Base-by-base conservation (phyloP, 2,329 filamentous ascomycete species). In the Grosmannia serpens region DNA sequence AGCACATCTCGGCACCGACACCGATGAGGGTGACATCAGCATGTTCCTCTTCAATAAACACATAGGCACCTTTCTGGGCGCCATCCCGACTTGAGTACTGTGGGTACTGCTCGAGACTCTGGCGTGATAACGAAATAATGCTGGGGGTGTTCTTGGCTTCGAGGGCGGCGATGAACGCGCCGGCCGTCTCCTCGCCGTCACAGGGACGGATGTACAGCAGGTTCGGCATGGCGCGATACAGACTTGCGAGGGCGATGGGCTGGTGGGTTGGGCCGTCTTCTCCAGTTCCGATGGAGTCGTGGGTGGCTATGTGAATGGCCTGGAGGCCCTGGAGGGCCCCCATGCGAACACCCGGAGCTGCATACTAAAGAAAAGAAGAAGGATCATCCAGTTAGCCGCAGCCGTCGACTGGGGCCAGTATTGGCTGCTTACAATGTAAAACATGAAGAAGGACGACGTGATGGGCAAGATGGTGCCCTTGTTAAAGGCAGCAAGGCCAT, bases 211-310 rank as follows among this genome's bases (percentile, higher is more conserved):
- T 81, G 65, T 84, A 84, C 1, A 80, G 69, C 0, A 85, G 62
- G 60, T 84, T 84, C 0, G 82, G 82, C 81, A 85, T 85, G 27
- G 81, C 77, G 5, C 83, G 77, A 66, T 81, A 85, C 2, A 85
- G 70, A 0, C 75, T 68, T 11, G 78, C 75, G 0, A 85, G 70
- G 41, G 77, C 82, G 33, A 85, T 77, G 2, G 82, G 82, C 65
- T 85, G 82, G 62, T 85, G 82, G 0, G 82, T 85, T 0, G 81
- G 82, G 0, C 82, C 82, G 61, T 85, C 78, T 62, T 85, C 78
- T 1, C 83, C 82, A 44, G 74, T 79, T 24, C 77, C 82, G 52
- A 84, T 80, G 9, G 74, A 78, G 69, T 85, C 82, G 67, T 85
- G 82, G 0, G 82, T 85, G 1, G 81, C 83, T 35, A 79, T 73